Evolutionary conservation across 2,329 filamentous ascomycete genomes (phyloP).

Genomic region (Paraphaeosphaeria minitans): DNA sequence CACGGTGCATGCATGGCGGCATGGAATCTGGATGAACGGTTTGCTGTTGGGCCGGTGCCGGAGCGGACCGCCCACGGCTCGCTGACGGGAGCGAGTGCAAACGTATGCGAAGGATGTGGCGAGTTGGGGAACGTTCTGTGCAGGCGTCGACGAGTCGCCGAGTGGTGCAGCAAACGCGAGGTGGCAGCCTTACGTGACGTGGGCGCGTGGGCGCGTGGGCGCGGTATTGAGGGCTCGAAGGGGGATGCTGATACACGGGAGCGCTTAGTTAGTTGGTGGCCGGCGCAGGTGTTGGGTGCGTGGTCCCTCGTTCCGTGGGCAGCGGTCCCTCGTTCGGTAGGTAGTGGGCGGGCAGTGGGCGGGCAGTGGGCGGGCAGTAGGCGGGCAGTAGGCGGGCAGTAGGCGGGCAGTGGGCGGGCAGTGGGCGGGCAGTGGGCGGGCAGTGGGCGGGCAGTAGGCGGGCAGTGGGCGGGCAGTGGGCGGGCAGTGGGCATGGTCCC

Average conservation of each 20-base stretch:
- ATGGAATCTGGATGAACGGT: too few relatives aligned
- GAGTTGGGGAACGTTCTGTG: neutral
- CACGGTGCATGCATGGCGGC: neutral
- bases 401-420: too few relatives aligned
- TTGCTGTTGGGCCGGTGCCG: too few relatives aligned
- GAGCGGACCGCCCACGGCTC: neutral
- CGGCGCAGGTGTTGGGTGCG: constrained; percentile 6
- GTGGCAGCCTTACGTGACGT: constrained; percentile 5
- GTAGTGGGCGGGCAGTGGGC: too few relatives aligned
- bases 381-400: too few relatives aligned
- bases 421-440: too few relatives aligned
- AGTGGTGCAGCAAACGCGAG: constrained; percentile 1
- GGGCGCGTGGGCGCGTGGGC: neutral
- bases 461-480: too few relatives aligned
- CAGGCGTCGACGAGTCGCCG: constrained; percentile 2
- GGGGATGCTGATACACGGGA: constrained; percentile 4
- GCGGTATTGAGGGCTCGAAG: constrained; percentile 1
- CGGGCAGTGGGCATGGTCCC: too few relatives aligned
- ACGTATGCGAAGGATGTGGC: neutral
- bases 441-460: too few relatives aligned
- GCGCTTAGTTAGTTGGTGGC: constrained; percentile 5
- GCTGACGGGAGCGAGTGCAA: neutral
- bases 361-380: too few relatives aligned
- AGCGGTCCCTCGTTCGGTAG: too few relatives aligned
- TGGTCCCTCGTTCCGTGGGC: too few relatives aligned